Base-by-base conservation (phyloP, 2,329 filamentous ascomycete species). In the Coniochaeta ligniaria region DNA sequence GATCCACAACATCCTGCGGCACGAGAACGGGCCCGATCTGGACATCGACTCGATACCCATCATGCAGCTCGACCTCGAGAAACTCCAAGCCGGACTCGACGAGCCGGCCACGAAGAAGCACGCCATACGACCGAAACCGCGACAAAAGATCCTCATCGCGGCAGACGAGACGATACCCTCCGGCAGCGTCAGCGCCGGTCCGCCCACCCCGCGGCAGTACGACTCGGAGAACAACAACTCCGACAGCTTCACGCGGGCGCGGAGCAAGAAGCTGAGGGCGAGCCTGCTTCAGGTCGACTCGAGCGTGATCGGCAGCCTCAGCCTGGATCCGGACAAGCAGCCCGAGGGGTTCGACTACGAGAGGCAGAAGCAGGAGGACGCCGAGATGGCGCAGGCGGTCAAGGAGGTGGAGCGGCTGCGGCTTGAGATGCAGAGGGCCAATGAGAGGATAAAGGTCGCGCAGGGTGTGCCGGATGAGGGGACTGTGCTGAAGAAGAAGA, bases 11-110 rank as follows among this genome's bases (percentile, higher is more conserved):
- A 91, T 95, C 61, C 78, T 90, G 3, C 82, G 85, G 61, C 86
- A 81, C 61, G 86, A 85, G 61, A 93, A 94, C 69, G 88, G 87
- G 1, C 86, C 88, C 2, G 89, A 90, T 52, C 78, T 98, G 9
- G 94, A 99, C 70, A 88, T 99, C 50, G 95, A 99, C 73, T 85
- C 91, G 1, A 99, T 99, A 67, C 95, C 95, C 2, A 94, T 99
- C 68, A 95, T 99, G 86, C 87, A 96, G 71, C 81, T 99, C 55
- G 88, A 96, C 63, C 82, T 97, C 8, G 87, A 88, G 35, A 83
- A 82, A 62, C 72, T 81, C 9, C 74, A 72, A 43, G 67, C 67
- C 58, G 61, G 66, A 56, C 59, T 71, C 57, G 60, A 70, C 58
- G 67, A 62, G 57, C 62, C 69, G 8, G 22, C 55, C 67, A 6